phyloP scores from a whole-genome alignment of 2,329 filamentous ascomycete species.

The Ophioceras dolichostomum region DNA sequence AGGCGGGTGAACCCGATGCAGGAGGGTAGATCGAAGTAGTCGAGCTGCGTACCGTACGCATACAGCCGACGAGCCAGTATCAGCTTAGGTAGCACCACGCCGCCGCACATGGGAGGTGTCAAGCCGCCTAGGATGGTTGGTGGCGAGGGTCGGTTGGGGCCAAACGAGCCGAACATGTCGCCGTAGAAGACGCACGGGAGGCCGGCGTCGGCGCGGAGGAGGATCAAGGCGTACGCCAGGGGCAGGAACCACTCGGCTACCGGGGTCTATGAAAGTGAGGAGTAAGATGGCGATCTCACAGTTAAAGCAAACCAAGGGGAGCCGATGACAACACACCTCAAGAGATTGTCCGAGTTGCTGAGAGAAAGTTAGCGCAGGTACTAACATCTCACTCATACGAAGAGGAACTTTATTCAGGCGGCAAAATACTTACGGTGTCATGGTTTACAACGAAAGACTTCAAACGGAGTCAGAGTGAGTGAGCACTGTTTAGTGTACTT shows the following conservation, averaged over 20 bases:
- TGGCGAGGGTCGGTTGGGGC: constrained; percentile 20
- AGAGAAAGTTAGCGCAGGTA: not conserved
- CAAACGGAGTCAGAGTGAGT: not conserved
- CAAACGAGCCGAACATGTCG: constrained; percentile 51
- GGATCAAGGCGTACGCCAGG: constrained; percentile 55
- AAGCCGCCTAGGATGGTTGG: constrained; percentile 7
- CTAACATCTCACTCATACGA: constrained; percentile 1
- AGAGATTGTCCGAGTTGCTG: constrained; percentile 1
- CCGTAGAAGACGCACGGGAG: constrained; percentile 61
- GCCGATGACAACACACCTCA: no score
- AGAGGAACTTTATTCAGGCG: not conserved
- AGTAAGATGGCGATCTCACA: no score
- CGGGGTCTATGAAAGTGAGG: no score
- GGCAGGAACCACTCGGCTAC: constrained; percentile 53
- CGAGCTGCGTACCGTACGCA: constrained; percentile 50
- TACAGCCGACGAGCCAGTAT: constrained; percentile 52
- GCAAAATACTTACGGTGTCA: constrained; percentile 35
- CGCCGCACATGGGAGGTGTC: constrained; percentile 37
- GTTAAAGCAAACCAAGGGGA: no score
- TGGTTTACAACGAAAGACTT: constrained; percentile 58
- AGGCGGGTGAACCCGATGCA: constrained; percentile 46
- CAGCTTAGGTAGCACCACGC: constrained; percentile 40
- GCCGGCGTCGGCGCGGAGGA: constrained; percentile 45
- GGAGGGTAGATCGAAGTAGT: constrained; percentile 49
- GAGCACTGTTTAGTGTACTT: constrained; percentile 14